Percentiles rank a stretch among this genome's conserved stretches.
These are phyloP conservation scores for Botrytis tulipae DNA, from an alignment of 2,329 filamentous ascomycete genomes.

Conservation along the genomic window DNA sequence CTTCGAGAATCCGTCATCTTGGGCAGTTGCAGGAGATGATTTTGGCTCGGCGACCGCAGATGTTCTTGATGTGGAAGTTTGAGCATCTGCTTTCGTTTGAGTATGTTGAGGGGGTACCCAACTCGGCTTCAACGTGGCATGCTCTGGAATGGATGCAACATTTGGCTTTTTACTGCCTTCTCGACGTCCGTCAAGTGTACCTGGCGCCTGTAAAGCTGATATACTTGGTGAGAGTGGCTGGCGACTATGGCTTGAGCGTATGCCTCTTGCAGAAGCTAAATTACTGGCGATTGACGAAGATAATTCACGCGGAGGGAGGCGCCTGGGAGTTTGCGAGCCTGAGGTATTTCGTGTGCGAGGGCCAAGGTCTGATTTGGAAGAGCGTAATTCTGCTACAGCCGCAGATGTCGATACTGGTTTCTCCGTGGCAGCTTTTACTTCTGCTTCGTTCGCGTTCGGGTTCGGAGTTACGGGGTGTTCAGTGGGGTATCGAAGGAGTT, in stretches of 20 bases:
- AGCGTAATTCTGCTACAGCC: conserved; percentile 38
- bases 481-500: conserved; percentile 69
- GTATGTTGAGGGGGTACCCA: conserved; percentile 49
- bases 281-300: conserved; percentile 86
- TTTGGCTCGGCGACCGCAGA: conserved; percentile 37
- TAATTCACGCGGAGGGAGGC: conserved; percentile 61
- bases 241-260: conserved; percentile 62
- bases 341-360: conserved; percentile 32
- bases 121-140: conserved; percentile 47
- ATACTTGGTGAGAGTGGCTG: conserved; percentile 70
- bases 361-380: conserved; percentile 37
- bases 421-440: conserved; percentile 33
- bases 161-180: conserved; percentile 49
- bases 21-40: conserved; percentile 36
- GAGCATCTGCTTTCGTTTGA: conserved; percentile 34
- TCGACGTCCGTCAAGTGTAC: conserved; percentile 60
- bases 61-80: conserved; percentile 33
- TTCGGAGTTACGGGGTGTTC: conserved; percentile 33
- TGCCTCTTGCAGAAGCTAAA: conserved; percentile 80
- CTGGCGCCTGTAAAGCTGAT: conserved; percentile 70
- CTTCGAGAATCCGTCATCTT: conserved; percentile 78
- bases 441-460: conserved; percentile 29
- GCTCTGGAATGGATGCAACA: conserved; percentile 54
- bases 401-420: conserved; percentile 37
- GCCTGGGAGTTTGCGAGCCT: conserved; percentile 34